Evolutionary conservation across 2,329 filamentous ascomycete species (phyloP), one percentile per base, ranked within the genome.

Genomic region (Exophiala viscosa): DNA sequence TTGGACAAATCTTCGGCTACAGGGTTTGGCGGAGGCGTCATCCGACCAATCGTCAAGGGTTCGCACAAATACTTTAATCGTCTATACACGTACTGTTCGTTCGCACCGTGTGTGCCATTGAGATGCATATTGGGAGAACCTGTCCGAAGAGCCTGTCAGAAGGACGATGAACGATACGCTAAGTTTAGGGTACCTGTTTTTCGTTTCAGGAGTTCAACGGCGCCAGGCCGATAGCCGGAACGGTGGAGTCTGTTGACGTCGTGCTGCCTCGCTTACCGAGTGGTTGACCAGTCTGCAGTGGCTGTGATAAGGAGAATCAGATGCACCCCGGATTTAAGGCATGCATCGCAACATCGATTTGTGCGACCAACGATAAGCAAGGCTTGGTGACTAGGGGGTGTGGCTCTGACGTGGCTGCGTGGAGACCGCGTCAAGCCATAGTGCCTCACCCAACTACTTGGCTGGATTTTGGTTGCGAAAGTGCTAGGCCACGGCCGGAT

Each of bases 311-410:
- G 45, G 31, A 20, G 35, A 23, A 20, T 15, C 39, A 52, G 55
- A 54, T 51, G 55, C 55, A 58, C 55, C 55, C 55, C 55, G 38
- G 55, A 58, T 58, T 58, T 48, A 45, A 36, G 23, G 34, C 45
- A 46, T 45, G 46, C 51, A 48, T 45, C 48, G 43, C 49, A 54
- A 49, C 48, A 51, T 28, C 8, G 49, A 48, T 51, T 50, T 46
- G 45, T 47, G 50, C 39, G 35, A 39, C 54, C 45, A 44, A 39
- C 34, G 32, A 34, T 41, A 48, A 49, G 55, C 55, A 48, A 49
- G 55, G 51, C 55, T 57, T 48, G 51, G 51, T 38, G n/a, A 33
- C 33, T 23, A 38, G 40, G 39, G 44, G 14, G 42, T 32, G 4
- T 43, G 23, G 5, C 17, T 48, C 50, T 53, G 54, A 53, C 54